Base-by-base conservation (phyloP, 2,329 filamentous ascomycete species). In the Aspergillus proliferans region DNA sequence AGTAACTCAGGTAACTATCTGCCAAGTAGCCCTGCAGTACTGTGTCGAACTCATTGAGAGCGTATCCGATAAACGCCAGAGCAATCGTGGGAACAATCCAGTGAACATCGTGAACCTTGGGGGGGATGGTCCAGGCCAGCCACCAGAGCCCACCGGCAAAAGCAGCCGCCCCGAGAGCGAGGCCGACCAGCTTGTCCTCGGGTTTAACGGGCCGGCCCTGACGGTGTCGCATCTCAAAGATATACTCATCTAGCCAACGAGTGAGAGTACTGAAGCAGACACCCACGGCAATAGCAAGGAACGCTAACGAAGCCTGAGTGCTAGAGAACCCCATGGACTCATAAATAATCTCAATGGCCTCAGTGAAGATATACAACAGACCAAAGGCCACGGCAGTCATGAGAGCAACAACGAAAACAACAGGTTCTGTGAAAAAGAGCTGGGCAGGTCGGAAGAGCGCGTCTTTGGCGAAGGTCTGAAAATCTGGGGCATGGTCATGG, bases 71-170 rank as follows among this genome's bases (percentile, higher is more conserved):
- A 3, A 73, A 58, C 0, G 73, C 58, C 2, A 78, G 64, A 0
- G 70, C 65, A 0, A 71, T 44, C 4, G 70, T 68, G 2, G 72
- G 68, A 2, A 71, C 66, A 6, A 73, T 61, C 67, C 72, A 75
- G 21, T 66, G 65, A 0, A 68, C 50, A 18, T 52, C 38, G 12
- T 56, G 50, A 1, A 65, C 54, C 3, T 55, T 53, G 0, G 74
- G 74, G 0, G 76, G 75, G 3, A 77, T 68, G 1, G 75, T 76
- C 65, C 70, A 73, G 4, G 71, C 71, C 49, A 78, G 76, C 66
- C 68, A 71, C 68, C 73, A 76, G 1, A 79, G 63, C 0, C 70
- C 73, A 18, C 70, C 56, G 3, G 74, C 71, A 4, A 77, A 62
- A 8, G 68, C 58, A 1, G 76, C 74, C 0, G 72, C 71, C 1